Base-by-base conservation (phyloP, 2,329 filamentous ascomycete species). In the Alternaria triticina region DNA sequence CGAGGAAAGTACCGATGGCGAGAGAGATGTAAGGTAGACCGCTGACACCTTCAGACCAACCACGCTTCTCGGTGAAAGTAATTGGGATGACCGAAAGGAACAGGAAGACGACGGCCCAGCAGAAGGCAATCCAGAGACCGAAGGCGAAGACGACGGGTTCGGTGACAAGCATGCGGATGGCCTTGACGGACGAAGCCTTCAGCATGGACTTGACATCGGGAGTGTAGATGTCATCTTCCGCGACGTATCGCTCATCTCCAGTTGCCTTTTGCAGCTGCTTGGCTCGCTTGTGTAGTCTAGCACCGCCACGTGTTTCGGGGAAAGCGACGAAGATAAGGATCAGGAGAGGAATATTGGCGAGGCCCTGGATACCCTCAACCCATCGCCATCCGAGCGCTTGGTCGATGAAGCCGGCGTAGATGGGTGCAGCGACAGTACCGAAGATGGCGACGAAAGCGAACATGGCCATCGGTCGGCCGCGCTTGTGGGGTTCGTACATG, bases 371-470 rank as follows among this genome's bases (percentile, higher is more conserved):
- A 54, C 84, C 85, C 71, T 86, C 80, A 25, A 86, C 82, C 85
- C 85, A 86, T 58, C 85, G 77, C 85, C 85, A 86, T 57, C 84
- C 84, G 22, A 86, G 77, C 44, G 82, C 76, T 70, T 85, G 78
- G 71, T 86, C 83, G 70, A 86, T 85, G 77, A 86, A 86, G 46
- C 84, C 83, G 50, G 84, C 83, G 70, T 86, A 86, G 68, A 86
- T 85, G 43, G 85, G 85, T 4, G 85, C 85, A 6, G 79, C 83
- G 25, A 86, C 84, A 10, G 85, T 86, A 47, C 85, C 85, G 60
- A 74, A 74, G 23, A 74, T 73, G 22, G 72, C 71, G 28, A 74
- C 65, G 60, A 74, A 74, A 30, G 60, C 64, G 67, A 74, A 74
- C 72, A 74, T 74, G 36, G 72, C 72, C 72, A 74, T 74, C 7